Evolutionary conservation across 1,284 basidiomycete genomes (phyloP), one percentile per base, ranked within the genome.

Genomic region (Ceratobasidium sp.): DNA sequence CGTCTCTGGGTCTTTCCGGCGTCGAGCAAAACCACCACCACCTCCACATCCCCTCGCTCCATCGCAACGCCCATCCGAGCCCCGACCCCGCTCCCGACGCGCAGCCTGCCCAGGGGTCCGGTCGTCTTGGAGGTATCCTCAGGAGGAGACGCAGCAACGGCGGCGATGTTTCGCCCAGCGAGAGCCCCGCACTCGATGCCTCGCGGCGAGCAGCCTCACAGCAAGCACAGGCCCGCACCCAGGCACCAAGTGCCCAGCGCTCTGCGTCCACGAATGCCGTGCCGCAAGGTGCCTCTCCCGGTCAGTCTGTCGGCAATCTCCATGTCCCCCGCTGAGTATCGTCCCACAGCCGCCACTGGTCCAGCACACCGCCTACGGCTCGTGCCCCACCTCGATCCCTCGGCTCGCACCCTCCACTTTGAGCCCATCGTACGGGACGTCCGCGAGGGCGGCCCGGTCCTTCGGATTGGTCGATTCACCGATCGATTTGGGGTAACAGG

Each of bases 391-490:
- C 91, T 99, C 81, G 96, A 99, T 82, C 71, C 71, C 25, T 91
- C 92, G 15, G 90, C 94, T 19, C 91, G 96, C 67, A 95, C 95
- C 0, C 90, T 99, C 59, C 90, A 94, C 76, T 99, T 99, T 85
- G 96, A 98, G 68, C 94, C 97, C 71, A 95, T 98, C 86, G 88
- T 90, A 66, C 90, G 97, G 37, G 95, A 98, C 83, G 87, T 96
- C 79, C 86, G 85, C 56, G 90, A 91, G 79, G 90, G 86, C 79
- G 91, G 90, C 79, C 81, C 89, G 0, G 85, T 94, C 0, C 87
- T 98, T 22, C 94, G 95, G 80, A 95, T 98, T 76, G 96, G 96
- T 1, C 89, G 96, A 52, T 98, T 97, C 87, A 97, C 95, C 0
- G 96, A 97, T 82, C 88, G 91, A 76, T 89, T 89, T n/a, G 89